Conservation (phyloP, 2,329 filamentous ascomycete species). For the Myriosclerotinia curreyana region DNA sequence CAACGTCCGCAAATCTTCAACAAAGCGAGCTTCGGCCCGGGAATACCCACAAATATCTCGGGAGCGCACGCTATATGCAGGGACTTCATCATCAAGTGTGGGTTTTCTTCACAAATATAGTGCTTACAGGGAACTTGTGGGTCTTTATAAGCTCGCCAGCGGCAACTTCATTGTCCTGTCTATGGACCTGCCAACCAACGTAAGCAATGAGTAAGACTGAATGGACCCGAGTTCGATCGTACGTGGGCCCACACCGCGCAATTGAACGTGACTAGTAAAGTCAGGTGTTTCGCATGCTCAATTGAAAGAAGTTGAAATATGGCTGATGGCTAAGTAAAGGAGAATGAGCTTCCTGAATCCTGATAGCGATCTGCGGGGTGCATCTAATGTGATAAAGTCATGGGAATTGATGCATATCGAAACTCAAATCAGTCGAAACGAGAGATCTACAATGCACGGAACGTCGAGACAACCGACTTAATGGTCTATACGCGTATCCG, state of each 20-base stretch:
- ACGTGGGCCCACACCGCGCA: not conserved
- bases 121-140: not conserved
- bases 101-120: not conserved
- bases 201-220: constrained; percentile 15
- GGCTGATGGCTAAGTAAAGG: not conserved
- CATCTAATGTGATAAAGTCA: constrained; percentile 1
- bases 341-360: not conserved
- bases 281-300: not conserved
- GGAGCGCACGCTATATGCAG: constrained; percentile 3
- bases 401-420: not conserved
- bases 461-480: not conserved
- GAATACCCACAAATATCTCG: constrained; percentile 5
- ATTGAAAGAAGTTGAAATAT: not conserved
- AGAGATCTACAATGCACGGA: constrained; percentile 1
- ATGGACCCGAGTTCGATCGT: not conserved
- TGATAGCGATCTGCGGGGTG: not conserved
- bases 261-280: not conserved
- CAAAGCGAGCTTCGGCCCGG: not conserved
- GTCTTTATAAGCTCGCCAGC: not conserved
- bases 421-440: not conserved
- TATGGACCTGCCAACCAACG: constrained; percentile 1
- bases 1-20: not conserved
- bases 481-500: not conserved
- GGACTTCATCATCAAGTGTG: not conserved
- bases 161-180: constrained; percentile 1